Percentiles rank a stretch among this genome's conserved stretches.
Conservation (phyloP, 129 eudicot species). For the Helianthus tuberosus region DNA sequence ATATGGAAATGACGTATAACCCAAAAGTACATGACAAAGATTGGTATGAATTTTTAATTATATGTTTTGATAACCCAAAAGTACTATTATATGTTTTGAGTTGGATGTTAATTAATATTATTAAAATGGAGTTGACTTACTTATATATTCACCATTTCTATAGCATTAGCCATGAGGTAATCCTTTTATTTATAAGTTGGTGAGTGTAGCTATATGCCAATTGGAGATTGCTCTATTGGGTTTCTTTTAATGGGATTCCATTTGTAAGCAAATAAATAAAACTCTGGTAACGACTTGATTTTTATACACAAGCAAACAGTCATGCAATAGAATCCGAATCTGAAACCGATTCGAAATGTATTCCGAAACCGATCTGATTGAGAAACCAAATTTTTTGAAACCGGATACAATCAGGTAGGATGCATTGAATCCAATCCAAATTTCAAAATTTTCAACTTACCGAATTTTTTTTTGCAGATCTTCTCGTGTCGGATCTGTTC, state of each 20-base stretch:
- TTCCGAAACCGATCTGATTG: too few relatives aligned
- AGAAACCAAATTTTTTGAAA: too few relatives aligned
- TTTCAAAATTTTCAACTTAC: too few relatives aligned
- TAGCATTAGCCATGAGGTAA: constrained; percentile 20
- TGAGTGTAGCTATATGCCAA: background rate
- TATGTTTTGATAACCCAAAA: too few relatives aligned
- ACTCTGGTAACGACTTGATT: background rate
- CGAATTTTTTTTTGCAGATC: too few relatives aligned
- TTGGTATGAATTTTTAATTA: too few relatives aligned
- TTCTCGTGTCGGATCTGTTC: too few relatives aligned
- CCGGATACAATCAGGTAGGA: too few relatives aligned
- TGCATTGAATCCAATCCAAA: too few relatives aligned
- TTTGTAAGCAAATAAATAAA: background rate
- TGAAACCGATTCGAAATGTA: too few relatives aligned
- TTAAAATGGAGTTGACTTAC: constrained; percentile 22
- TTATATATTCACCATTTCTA: background rate
- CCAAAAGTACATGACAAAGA: constrained; percentile 9
- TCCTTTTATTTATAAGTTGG: background rate
- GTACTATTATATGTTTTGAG: background rate
- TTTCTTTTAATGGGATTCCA: background rate
- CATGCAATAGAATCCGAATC: too few relatives aligned
- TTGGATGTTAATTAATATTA: constrained; percentile 4
- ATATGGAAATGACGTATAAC: constrained; percentile 11
- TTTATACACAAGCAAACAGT: background rate
- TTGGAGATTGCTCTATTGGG: background rate